A percentile compares a stretch with the other conserved stretches of the same genome.
Evolutionary conservation across 148 eudicot genomes (phyloP).

Genomic region (Silene latifolia): DNA sequence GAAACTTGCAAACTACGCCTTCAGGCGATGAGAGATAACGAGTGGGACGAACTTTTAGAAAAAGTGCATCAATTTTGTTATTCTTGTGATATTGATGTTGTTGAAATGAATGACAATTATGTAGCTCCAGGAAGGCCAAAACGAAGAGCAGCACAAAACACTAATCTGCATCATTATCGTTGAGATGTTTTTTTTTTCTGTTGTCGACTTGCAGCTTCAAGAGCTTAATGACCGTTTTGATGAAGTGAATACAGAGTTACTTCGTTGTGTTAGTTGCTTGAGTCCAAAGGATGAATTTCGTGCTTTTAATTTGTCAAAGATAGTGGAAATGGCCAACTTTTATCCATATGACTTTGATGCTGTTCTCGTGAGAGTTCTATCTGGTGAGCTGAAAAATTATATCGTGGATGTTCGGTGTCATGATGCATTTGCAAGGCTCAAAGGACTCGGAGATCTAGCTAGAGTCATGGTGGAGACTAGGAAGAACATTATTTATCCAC

Average conservation of each 20-base stretch:
- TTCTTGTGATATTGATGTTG: background rate
- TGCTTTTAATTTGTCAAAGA: background rate
- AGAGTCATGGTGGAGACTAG: background rate
- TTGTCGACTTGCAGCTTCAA: background rate
- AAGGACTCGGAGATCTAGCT: too few species aligned
- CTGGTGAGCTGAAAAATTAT: slow-evolving; percentile 1
- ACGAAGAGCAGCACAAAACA: too few species aligned
- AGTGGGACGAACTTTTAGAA: background rate
- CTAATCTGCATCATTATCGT: too few species aligned
- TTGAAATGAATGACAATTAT: background rate
- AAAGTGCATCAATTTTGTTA: slow-evolving; percentile 3
- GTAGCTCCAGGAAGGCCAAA: background rate
- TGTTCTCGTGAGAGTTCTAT: background rate
- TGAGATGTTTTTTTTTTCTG: too few species aligned
- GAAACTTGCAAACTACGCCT: background rate
- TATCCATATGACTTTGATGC: slow-evolving; percentile 3
- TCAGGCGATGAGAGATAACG: background rate
- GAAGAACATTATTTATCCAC: background rate
- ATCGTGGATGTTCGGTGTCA: background rate
- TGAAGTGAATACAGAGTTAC: too few species aligned
- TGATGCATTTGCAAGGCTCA: too few species aligned
- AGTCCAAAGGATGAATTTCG: background rate
- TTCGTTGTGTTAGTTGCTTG: background rate
- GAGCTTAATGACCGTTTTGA: background rate
- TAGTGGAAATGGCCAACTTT: background rate